phyloP scores from a whole-genome alignment of 2,329 filamentous ascomycete genomes.

The Bimuria novae-zelandiae region DNA sequence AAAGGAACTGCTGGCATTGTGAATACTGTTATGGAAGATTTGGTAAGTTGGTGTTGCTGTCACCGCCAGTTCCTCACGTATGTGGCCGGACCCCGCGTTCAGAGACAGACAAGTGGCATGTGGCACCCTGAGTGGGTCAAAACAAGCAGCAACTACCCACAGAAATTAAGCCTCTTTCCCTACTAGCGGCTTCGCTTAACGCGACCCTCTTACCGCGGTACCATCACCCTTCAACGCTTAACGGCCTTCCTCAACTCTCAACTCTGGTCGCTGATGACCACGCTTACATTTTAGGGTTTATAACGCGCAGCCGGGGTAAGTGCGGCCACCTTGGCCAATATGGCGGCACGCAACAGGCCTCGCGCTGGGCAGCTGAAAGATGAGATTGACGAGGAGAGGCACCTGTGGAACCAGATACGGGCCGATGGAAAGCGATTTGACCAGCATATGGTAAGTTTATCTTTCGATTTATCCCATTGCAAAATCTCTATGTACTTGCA shows the following conservation, averaged over 20 bases:
- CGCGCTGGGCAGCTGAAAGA: conserved; percentile 52
- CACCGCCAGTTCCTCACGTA: conserved; percentile 14
- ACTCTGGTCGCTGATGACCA: not conserved
- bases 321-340: conserved; percentile 24
- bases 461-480: not conserved
- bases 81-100: conserved; percentile 12
- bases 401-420: conserved; percentile 55
- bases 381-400: conserved; percentile 56
- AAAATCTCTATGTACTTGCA: not conserved
- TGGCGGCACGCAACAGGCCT: conserved; percentile 53
- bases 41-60: conserved; percentile 11
- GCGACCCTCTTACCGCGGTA: conserved; percentile 3
- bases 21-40: conserved; percentile 8
- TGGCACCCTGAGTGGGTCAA: conserved; percentile 10
- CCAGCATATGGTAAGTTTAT: conserved; percentile 50
- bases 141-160: conserved; percentile 13
- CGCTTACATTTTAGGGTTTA: not conserved
- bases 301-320: conserved; percentile 7
- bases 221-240: not conserved
- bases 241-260: not conserved
- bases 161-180: not conserved
- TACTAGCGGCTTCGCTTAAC: conserved; percentile 1
- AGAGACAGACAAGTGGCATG: too few relatives aligned
- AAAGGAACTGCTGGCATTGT: conserved; percentile 66
- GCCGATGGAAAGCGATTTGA: conserved; percentile 53